Conservation (phyloP, 805 yeast genomes). For the Candida ficus region DNA sequence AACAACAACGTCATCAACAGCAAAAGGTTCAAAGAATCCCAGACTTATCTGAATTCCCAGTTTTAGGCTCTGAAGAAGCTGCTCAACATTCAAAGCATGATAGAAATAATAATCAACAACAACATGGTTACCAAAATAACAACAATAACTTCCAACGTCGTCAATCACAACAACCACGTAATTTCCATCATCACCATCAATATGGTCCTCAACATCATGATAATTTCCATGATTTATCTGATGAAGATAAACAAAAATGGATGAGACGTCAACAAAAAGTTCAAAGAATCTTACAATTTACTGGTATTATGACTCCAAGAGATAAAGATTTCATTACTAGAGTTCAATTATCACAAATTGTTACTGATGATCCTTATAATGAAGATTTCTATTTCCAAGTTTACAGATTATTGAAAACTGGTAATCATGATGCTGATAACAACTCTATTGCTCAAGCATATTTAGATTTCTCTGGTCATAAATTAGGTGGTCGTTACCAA, state of each 20-base stretch:
- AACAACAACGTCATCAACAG: conserved; percentile 20
- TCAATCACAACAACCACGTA: conserved; percentile 15
- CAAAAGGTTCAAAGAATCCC: conserved; percentile 12
- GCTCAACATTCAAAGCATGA: conserved; percentile 9
- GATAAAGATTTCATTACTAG: conserved; percentile 95
- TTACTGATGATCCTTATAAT: conserved; percentile 93
- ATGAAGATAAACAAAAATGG: conserved; percentile 67
- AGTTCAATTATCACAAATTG: conserved; percentile 91
- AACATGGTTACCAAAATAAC: conserved; percentile 15
- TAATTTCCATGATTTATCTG: conserved; percentile 42
- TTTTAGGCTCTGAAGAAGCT: conserved; percentile 44
- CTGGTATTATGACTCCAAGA: conserved; percentile 95
- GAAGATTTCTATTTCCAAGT: conserved; percentile 97
- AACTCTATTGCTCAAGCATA: conserved; percentile 91
- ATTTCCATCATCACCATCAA: conserved; percentile 23
- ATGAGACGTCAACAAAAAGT: conserved; percentile 71
- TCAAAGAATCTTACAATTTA: conserved; percentile 67
- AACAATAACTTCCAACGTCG: conserved; percentile 16
- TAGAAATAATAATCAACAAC: conserved; percentile 21
- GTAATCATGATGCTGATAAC: conserved; percentile 43
- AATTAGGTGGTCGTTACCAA: conserved; percentile 78
- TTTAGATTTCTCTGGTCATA: conserved; percentile 85
- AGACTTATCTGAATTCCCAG: conserved; percentile 48
- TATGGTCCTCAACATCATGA: conserved; percentile 26
- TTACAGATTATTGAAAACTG: conserved; percentile 65